Conservation (phyloP, 805 yeast genomes). For the Priceomyces carsonii region DNA sequence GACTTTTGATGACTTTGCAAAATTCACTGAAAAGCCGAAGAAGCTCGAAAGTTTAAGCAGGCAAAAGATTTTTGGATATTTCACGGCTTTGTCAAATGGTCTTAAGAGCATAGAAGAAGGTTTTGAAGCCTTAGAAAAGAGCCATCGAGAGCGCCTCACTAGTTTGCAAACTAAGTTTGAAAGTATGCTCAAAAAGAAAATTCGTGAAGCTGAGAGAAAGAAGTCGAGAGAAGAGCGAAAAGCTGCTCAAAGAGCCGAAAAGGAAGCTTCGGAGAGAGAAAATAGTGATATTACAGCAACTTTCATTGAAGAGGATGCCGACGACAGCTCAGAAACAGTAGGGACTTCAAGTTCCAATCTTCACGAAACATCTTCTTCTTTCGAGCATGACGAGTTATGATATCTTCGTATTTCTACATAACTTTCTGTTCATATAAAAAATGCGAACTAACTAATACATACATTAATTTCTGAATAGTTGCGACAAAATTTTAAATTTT, state of each 20-base stretch:
- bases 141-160: constrained; percentile 29
- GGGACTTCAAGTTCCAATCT: neutral
- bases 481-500: neutral
- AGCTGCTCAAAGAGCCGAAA: constrained; percentile 21
- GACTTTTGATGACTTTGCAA: constrained; percentile 27
- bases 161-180: constrained; percentile 28
- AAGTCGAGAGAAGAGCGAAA: constrained; percentile 29
- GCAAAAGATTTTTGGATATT: constrained; percentile 23
- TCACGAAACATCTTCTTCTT: neutral
- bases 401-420: too few species aligned
- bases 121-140: constrained; percentile 25
- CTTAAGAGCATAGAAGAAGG: constrained; percentile 26
- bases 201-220: constrained; percentile 32
- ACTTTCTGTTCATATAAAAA: too few species aligned
- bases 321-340: constrained; percentile 3
- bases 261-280: constrained; percentile 12
- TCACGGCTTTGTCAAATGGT: constrained; percentile 24
- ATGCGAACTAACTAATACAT: too few species aligned
- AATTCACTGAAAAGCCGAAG: constrained; percentile 11
- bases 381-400: constrained; percentile 5
- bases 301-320: constrained; percentile 22
- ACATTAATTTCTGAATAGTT: constrained; percentile 1
- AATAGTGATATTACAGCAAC: constrained; percentile 5
- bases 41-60: constrained; percentile 24
- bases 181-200: constrained; percentile 29